Evolutionary conservation across 768 basidiomycete genomes (phyloP).

Genomic region (Collybia sp.): DNA sequence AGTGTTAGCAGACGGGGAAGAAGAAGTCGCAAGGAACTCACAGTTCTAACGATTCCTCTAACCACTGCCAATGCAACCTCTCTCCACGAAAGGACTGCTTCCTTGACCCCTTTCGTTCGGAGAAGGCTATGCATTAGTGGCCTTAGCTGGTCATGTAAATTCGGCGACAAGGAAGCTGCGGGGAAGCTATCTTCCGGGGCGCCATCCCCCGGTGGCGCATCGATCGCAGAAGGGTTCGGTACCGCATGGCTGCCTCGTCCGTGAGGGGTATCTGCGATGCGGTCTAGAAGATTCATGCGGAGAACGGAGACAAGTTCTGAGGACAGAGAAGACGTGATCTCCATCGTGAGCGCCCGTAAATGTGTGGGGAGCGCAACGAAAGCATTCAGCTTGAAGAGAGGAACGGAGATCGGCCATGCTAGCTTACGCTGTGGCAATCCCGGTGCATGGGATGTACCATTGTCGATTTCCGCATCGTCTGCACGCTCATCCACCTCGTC

Average conservation of each 20-base stretch:
- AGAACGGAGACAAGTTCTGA: conserved; percentile 74
- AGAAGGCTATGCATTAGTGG: conserved; percentile 78
- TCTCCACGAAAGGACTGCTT: conserved; percentile 65
- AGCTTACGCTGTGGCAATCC: conserved; percentile 13
- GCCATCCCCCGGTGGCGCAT: neutral
- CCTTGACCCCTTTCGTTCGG: conserved; percentile 66
- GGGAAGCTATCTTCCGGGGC: neutral
- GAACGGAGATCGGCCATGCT: conserved; percentile 28
- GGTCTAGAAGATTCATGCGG: conserved; percentile 57
- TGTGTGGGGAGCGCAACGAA: conserved; percentile 75
- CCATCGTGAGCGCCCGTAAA: conserved; percentile 63
- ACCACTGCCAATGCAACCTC: conserved; percentile 63
- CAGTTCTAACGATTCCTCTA: conserved; percentile 50
- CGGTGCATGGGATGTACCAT: neutral
- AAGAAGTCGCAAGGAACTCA: conserved; percentile 27
- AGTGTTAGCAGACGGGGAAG: neutral
- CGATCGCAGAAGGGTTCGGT: neutral
- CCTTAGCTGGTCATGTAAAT: conserved; percentile 57
- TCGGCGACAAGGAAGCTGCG: conserved; percentile 22
- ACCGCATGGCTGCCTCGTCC: conserved; percentile 4
- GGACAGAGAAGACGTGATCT: conserved; percentile 75
- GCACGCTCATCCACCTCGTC: conserved; percentile 28
- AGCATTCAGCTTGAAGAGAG: conserved; percentile 65
- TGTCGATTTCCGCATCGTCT: neutral
- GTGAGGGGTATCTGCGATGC: conserved; percentile 21